phyloP scores from a whole-genome alignment of 2,329 filamentous ascomycete species.

The Scytalidium lignicola region DNA sequence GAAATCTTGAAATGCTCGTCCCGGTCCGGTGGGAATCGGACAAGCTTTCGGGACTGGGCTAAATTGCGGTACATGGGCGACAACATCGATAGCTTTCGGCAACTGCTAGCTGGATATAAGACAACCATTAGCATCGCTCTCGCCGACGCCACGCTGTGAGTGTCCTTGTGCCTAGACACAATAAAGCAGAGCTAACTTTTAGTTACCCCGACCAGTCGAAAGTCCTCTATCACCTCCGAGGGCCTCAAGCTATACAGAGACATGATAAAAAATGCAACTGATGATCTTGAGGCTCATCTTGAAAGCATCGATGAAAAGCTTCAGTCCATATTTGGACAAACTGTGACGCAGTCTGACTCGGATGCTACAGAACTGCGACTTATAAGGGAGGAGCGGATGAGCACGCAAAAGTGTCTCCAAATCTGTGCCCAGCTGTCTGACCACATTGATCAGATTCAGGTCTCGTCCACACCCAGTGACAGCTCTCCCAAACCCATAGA shows the following conservation, averaged over 20 bases:
- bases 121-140: constrained; percentile 37
- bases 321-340: constrained; percentile 16
- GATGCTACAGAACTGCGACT: constrained; percentile 25
- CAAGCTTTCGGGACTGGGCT: constrained; percentile 41
- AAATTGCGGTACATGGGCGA: constrained; percentile 39
- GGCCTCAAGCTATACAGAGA: constrained; percentile 27
- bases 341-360: constrained; percentile 10
- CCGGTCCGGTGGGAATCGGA: constrained; percentile 28
- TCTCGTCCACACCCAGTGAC: constrained; percentile 7
- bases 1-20: constrained; percentile 31
- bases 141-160: constrained; percentile 35
- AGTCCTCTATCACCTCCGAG: constrained; percentile 27
- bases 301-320: constrained; percentile 26
- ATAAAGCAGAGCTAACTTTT: constrained; percentile 8
- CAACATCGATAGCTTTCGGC: constrained; percentile 36
- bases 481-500: constrained; percentile 1
- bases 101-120: constrained; percentile 36
- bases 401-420: constrained; percentile 30
- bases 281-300: constrained; percentile 30
- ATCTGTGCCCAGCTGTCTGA: constrained; percentile 29
- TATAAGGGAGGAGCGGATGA: constrained; percentile 29
- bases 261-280: constrained; percentile 29
- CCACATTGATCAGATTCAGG: constrained; percentile 25
- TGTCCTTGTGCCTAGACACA: constrained; percentile 11
- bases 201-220: constrained; percentile 23